Evolutionary conservation across 805 yeast genomes (phyloP).

Genomic region (Ogataea degrootiae): DNA sequence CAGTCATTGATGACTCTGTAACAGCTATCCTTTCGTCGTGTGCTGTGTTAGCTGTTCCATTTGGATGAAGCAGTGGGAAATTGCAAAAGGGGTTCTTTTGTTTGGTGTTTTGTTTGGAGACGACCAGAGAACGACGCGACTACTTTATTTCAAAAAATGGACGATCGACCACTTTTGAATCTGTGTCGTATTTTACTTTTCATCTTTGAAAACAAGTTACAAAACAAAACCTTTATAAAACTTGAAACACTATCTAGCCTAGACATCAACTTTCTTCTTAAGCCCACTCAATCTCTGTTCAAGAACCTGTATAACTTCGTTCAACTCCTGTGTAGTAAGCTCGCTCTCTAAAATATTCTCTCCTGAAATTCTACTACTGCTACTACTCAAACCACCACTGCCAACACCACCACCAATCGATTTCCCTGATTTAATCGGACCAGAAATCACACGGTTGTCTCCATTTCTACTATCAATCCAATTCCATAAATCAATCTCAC

Average conservation of each 20-base stretch:
- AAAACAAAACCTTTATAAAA: neutral
- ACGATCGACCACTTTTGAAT: neutral
- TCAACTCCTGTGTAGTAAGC: conserved; percentile 34
- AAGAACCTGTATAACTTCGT: conserved; percentile 42
- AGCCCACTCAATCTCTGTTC: conserved; percentile 37
- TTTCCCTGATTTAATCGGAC: neutral
- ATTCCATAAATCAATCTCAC: conserved; percentile 64
- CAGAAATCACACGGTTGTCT: neutral
- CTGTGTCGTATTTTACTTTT: too few species aligned
- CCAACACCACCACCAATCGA: neutral
- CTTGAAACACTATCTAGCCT: neutral
- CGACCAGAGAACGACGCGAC: too few species aligned
- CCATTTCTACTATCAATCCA: conserved; percentile 51
- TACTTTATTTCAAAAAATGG: too few species aligned
- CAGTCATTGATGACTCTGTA: too few species aligned
- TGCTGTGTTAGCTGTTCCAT: too few species aligned
- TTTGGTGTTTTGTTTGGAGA: too few species aligned
- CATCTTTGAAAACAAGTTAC: neutral
- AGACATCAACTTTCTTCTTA: conserved; percentile 5
- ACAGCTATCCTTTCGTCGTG: too few species aligned
- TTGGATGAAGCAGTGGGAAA: too few species aligned
- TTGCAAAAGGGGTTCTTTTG: too few species aligned
- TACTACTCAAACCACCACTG: neutral
- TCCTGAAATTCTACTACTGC: neutral
- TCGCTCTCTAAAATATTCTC: neutral